Base-by-base conservation (phyloP, 257 asterid genomes). In the Catharanthus roseus region DNA sequence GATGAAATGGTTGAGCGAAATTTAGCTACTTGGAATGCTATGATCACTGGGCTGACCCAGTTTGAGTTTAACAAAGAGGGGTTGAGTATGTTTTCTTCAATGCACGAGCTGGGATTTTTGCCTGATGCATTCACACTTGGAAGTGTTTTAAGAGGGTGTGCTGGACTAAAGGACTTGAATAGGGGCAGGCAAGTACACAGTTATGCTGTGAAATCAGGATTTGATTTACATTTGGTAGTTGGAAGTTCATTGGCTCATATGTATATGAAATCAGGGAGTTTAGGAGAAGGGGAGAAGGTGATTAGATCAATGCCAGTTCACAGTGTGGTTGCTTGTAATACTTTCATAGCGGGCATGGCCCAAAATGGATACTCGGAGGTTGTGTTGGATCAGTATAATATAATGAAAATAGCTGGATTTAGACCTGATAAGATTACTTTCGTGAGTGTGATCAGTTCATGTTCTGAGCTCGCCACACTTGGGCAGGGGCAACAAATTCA, bases 401-500 rank as follows among this genome's bases (percentile, higher is more conserved):
- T 76, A 19, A 84, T 93, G 91, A 93, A 77, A 69, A 69, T 55
- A 10, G 79, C 90, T 0, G 95, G 95, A 5, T 76, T 89, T 66
- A 82, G 69, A 64, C 97, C 97, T 0, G 96, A 93, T 73, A 83
- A 82, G 64, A 93, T 93, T 79, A 93, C 98, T 1, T 91, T 85
- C 42, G 95, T 86, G 54, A 93, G 97, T 11, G 84, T 82, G 38
- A 80, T 93, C 79, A 87, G 79, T 76, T 87, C 96, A 4, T 89
- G 98, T 67, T 84, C 96, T 49, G 96, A 90, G 75, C 72, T 90
- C 23, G 92, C 95, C 6, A 87, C 93, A 45, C 89, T 93, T 6
- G 95, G 96, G 11, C 97, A 89, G 69, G 96, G 97, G 47, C 96
- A 82, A 87, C 97, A 93, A 81, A 81, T 93, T 80, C 98, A 93